Percentiles rank a stretch among this genome's conserved stretches.
Evolutionary conservation across 164 flowering plant genomes (phyloP).

Genomic region (Berberis vulgaris): DNA sequence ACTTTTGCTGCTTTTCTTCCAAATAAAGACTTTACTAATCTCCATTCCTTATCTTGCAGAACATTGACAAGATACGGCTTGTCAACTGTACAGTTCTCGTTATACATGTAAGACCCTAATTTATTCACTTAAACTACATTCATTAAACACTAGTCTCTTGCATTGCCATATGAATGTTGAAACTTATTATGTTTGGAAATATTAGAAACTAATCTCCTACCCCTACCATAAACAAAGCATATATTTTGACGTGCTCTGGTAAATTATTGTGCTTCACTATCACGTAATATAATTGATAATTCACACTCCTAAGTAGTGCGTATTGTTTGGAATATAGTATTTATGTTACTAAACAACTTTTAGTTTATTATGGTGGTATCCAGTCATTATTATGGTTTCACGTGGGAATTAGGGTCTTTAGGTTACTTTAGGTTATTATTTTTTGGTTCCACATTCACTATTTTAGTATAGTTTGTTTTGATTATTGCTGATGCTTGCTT

Average conservation of each 20-base stretch:
- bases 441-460: too few relatives aligned
- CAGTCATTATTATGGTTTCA: too few relatives aligned
- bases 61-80: conserved; percentile 81
- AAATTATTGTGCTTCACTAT: too few relatives aligned
- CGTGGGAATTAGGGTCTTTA: too few relatives aligned
- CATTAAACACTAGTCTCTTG: neutral
- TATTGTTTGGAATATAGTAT: too few relatives aligned
- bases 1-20: neutral
- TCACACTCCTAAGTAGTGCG: too few relatives aligned
- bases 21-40: neutral
- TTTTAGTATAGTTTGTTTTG: too few relatives aligned
- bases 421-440: too few relatives aligned
- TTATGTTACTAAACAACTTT: too few relatives aligned
- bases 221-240: neutral
- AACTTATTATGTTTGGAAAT: neutral
- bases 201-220: neutral
- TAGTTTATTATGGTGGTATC: too few relatives aligned
- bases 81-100: conserved; percentile 84
- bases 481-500: too few relatives aligned
- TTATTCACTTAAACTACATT: neutral
- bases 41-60: conserved; percentile 38
- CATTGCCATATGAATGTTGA: neutral
- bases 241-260: neutral
- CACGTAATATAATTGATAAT: too few relatives aligned
- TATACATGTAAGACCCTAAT: conserved; percentile 70